Evolutionary conservation across 1,284 basidiomycete species (phyloP), one percentile per base, ranked within the genome.

Genomic region (Ceratobasidium theobromae): DNA sequence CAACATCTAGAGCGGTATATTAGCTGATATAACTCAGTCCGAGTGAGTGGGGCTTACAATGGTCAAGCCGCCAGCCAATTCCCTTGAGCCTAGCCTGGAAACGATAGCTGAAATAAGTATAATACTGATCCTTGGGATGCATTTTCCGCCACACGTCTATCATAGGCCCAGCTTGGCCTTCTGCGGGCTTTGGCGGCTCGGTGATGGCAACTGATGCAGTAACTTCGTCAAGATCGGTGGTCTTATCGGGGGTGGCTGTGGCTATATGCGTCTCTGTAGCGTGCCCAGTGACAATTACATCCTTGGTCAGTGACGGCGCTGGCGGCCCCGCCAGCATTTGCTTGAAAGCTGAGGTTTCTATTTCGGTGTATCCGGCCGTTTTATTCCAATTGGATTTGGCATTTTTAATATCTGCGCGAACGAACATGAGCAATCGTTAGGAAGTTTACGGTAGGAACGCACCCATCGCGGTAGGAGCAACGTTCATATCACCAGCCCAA

Each of bases 401-500:
- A 70, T 90, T 86, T 23, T 82, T 72, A 23, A 91, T 80, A 74
- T 91, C 88, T 88, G 70, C n/a, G 21, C 27, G 32, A 64, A 38
- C 18, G 18, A 49, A 52, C 9, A 27, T 32, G n/a, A 64, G 33
- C 12, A 40, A 23, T 55, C 8, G 27, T 53, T 43, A 12, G 11
- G 14, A 18, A 8, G 9, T 6, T 48, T 58, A 3, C 18, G 33
- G 38, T 40, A 54, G 49, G 8, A 6, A 69, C 76, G 48, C 65
- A 87, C 89, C 89, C 62, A 83, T 79, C 62, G 81, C 86, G 1
- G 88, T 89, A 2, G 89, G 89, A 1, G 93, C 91, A 32, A 93
- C 91, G 71, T 95, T 95, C 69, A 95, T 73, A 75, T 95, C 93
- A 27, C 93, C 93, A n/a, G 83, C 81, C 93, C 93, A 95, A 67